These are phyloP conservation scores for Suhomyces xylopsoci DNA, from an alignment of 805 yeast species.

Conservation along the genomic window DNA sequence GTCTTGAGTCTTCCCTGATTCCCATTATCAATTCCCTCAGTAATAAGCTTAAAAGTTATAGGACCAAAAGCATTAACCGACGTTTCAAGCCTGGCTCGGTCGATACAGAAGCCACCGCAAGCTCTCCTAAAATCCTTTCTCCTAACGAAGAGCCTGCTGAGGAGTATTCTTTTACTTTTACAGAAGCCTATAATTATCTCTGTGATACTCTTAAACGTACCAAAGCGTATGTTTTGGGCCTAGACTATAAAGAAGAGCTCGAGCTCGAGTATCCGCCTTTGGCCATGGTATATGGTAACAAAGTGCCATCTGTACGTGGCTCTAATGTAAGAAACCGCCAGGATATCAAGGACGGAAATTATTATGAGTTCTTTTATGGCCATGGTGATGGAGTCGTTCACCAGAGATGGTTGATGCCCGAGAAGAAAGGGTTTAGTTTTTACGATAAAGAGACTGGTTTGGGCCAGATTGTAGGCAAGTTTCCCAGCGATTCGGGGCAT, in stretches of 20 bases:
- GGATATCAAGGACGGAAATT: slow-evolving; percentile 68
- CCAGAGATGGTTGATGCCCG: slow-evolving; percentile 80
- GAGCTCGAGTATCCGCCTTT: slow-evolving; percentile 69
- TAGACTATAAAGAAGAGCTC: slow-evolving; percentile 51
- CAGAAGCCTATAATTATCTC: slow-evolving; percentile 65
- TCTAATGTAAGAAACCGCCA: slow-evolving; percentile 60
- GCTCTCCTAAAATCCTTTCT: neutral
- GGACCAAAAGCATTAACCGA: slow-evolving; percentile 8
- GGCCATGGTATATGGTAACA: slow-evolving; percentile 76
- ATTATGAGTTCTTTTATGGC: slow-evolving; percentile 75
- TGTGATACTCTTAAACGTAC: slow-evolving; percentile 58
- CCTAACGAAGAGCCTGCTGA: neutral
- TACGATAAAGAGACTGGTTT: slow-evolving; percentile 26
- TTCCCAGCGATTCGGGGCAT: slow-evolving; percentile 68
- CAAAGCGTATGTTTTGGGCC: slow-evolving; percentile 52
- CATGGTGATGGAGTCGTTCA: slow-evolving; percentile 94
- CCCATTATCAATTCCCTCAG: slow-evolving; percentile 26
- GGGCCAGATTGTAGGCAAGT: slow-evolving; percentile 63
- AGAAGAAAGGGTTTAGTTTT: slow-evolving; percentile 55
- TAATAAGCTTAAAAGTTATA: slow-evolving; percentile 25
- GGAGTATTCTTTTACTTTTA: slow-evolving; percentile 33
- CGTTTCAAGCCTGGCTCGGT: neutral
- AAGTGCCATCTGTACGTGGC: slow-evolving; percentile 83
- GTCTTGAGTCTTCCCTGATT: slow-evolving; percentile 10
- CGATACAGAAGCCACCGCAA: neutral